Evolutionary conservation across 345 rosid species (phyloP).

Genomic region (Odontarrhena argentea): DNA sequence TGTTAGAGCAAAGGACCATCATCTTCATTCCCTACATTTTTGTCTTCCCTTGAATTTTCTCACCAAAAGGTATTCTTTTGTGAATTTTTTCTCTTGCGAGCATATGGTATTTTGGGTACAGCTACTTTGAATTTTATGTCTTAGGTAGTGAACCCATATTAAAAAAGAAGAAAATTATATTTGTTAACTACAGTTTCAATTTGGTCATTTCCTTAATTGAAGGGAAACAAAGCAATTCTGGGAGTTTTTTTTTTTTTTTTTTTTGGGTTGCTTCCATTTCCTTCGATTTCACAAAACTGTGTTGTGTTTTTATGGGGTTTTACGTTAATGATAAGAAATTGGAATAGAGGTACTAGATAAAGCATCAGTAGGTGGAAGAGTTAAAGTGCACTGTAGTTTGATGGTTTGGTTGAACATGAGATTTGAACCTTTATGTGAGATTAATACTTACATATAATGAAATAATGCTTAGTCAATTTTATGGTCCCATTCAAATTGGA

Average conservation of each 20-base stretch:
- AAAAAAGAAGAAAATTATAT: background rate
- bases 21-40: background rate
- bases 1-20: conserved; percentile 22
- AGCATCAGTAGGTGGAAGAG: conserved; percentile 30
- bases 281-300: conserved; percentile 9
- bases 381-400: conserved; percentile 30
- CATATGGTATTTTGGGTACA: conserved; percentile 15
- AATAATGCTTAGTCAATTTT: conserved; percentile 23
- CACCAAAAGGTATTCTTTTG: conserved; percentile 34
- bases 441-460: conserved; percentile 16
- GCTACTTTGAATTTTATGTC: conserved; percentile 29
- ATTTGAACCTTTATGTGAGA: conserved; percentile 15
- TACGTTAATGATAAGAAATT: conserved; percentile 28
- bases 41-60: background rate
- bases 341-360: background rate
- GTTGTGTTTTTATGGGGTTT: background rate
- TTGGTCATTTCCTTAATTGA: background rate
- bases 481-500: conserved; percentile 22
- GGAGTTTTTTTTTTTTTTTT: background rate
- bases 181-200: conserved; percentile 16
- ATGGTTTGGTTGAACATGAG: conserved; percentile 41
- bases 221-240: conserved; percentile 1
- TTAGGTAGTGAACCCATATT: background rate
- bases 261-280: background rate
- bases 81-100: conserved; percentile 24